A percentile compares a stretch with the other conserved stretches of the same genome.
Evolutionary conservation across 164 flowering plant genomes (phyloP).

Genomic region (Chimonanthus praecox): DNA sequence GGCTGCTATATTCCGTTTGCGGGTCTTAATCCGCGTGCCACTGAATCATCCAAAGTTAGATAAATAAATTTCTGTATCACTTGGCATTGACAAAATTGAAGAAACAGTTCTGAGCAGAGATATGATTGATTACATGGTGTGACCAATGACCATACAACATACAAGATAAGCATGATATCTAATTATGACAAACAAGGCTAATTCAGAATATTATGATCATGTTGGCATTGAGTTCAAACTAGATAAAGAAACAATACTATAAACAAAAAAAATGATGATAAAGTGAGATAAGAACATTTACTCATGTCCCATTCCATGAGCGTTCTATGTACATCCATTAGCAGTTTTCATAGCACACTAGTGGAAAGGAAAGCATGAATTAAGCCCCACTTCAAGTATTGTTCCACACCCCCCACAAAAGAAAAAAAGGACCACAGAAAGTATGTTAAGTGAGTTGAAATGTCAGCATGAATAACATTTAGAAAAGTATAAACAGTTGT

Average conservation of each 20-base stretch:
- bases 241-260: not conserved
- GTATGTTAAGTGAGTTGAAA: no score
- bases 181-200: not conserved
- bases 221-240: not conserved
- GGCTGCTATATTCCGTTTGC: conserved; percentile 99
- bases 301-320: no score
- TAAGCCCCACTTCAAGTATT: not conserved
- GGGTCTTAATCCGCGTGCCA: conserved; percentile 99
- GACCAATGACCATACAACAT: not conserved
- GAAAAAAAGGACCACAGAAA: no score
- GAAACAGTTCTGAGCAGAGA: not conserved
- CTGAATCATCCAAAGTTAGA: conserved; percentile 28
- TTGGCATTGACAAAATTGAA: not conserved
- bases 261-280: not conserved
- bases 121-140: not conserved
- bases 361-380: not conserved
- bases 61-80: not conserved
- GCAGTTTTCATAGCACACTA: not conserved
- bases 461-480: no score
- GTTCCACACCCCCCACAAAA: not conserved
- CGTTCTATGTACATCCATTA: no score
- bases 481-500: no score
- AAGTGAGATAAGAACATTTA: no score
- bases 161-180: not conserved
- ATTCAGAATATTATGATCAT: not conserved